Percentiles rank a stretch among this genome's conserved stretches.
Evolutionary conservation across 2,329 filamentous ascomycete genomes (phyloP).

Genomic region (Neodidymelliopsis sp.): DNA sequence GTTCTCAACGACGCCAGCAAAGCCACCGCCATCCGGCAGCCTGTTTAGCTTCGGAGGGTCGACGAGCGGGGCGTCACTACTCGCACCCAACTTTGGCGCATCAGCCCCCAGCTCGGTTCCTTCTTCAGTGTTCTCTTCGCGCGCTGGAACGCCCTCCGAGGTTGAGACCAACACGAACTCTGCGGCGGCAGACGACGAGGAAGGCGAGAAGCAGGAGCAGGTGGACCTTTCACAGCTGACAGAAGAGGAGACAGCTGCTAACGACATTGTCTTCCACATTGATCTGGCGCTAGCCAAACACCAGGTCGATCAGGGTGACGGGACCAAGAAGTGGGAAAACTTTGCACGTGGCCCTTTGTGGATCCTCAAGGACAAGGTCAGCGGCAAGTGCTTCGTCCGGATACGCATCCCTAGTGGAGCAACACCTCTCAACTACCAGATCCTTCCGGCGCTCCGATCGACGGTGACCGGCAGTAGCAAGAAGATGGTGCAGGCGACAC

Average conservation of each 20-base stretch:
- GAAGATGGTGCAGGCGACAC: conserved; percentile 40
- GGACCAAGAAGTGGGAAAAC: conserved; percentile 41
- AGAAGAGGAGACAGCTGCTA: conserved; percentile 37
- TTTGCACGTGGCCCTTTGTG: conserved; percentile 44
- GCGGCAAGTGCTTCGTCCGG: conserved; percentile 41
- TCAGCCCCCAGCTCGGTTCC: conserved; percentile 34
- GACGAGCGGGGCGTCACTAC: conserved; percentile 25
- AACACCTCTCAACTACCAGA: conserved; percentile 43
- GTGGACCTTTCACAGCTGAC: conserved; percentile 44
- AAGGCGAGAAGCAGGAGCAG: conserved; percentile 38
- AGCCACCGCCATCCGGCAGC: conserved; percentile 28
- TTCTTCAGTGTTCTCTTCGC: conserved; percentile 44
- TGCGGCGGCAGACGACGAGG: conserved; percentile 38
- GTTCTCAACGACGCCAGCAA: conserved; percentile 37
- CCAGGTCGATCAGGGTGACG: conserved; percentile 32
- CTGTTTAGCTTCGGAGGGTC: conserved; percentile 37
- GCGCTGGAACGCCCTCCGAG: conserved; percentile 48
- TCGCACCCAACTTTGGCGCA: conserved; percentile 27
- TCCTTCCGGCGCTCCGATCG: conserved; percentile 36
- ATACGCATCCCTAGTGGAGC: conserved; percentile 44
- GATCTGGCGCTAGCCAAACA: conserved; percentile 40
- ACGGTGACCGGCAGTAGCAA: conserved; percentile 33
- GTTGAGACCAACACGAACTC: conserved; percentile 41
- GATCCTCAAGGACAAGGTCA: conserved; percentile 48
- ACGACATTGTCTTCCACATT: conserved; percentile 46